phyloP scores from a whole-genome alignment of 2,329 filamentous ascomycete genomes.

The Aspergillus versicolor region DNA sequence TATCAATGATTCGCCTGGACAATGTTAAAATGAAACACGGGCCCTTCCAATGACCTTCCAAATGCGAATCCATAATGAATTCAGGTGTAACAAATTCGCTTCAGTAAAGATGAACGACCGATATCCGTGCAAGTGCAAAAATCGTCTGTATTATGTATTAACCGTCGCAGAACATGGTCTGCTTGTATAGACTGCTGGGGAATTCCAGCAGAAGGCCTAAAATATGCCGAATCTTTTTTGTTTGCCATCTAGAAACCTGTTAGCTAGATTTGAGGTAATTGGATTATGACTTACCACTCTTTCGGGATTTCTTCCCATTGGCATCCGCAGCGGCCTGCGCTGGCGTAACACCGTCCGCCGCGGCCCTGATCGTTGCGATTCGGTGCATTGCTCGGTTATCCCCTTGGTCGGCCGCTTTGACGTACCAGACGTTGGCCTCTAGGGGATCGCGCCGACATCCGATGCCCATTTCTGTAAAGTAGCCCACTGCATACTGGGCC shows the following conservation, averaged over 20 bases:
- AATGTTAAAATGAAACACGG: background rate
- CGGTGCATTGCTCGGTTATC: constrained; percentile 87
- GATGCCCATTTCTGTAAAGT: constrained; percentile 98
- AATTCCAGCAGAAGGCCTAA: background rate
- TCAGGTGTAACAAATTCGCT: constrained; percentile 2
- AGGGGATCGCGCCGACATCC: constrained; percentile 91
- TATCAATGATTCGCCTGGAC: background rate
- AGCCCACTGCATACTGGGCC: constrained; percentile 93
- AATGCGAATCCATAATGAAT: constrained; percentile 2
- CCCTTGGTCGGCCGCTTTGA: constrained; percentile 87
- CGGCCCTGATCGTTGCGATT: constrained; percentile 80
- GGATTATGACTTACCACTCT: constrained; percentile 7
- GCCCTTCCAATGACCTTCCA: background rate
- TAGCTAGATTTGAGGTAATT: background rate
- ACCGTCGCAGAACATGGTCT: constrained; percentile 2
- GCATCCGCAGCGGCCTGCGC: constrained; percentile 23
- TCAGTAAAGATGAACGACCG: background rate
- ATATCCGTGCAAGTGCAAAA: constrained; percentile 8
- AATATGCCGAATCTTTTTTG: constrained; percentile 15
- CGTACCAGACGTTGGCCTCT: constrained; percentile 98
- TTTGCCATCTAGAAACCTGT: constrained; percentile 5
- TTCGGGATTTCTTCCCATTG: constrained; percentile 15
- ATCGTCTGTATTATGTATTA: constrained; percentile 11
- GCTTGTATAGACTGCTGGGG: constrained; percentile 1
- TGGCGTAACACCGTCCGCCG: constrained; percentile 60